These are phyloP conservation scores for Zizania latifolia DNA, from an alignment of 176 grass and related monocot genomes.

Conservation along the genomic window DNA sequence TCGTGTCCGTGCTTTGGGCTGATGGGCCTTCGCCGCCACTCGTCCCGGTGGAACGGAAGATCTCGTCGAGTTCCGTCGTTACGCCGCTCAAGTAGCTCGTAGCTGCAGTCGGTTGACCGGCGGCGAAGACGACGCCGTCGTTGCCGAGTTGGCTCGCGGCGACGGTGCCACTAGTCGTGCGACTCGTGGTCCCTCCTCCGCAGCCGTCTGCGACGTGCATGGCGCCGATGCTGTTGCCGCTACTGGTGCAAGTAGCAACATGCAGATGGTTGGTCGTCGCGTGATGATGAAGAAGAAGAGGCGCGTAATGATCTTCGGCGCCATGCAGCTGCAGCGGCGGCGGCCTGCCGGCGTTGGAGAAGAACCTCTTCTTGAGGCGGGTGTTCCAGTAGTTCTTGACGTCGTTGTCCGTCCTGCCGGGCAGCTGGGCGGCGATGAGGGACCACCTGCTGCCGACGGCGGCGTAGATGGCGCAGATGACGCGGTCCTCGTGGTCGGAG, in stretches of 20 bases:
- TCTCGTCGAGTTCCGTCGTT: slow-evolving; percentile 23
- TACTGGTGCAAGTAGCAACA: neutral
- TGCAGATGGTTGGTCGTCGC: neutral
- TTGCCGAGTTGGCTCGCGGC: neutral
- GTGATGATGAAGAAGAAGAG: neutral
- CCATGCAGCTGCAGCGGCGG: neutral
- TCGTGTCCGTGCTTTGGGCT: neutral
- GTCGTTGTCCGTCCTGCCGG: slow-evolving; percentile 31
- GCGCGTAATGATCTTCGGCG: neutral
- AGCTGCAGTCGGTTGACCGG: neutral
- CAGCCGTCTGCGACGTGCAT: neutral
- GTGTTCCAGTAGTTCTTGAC: slow-evolving; percentile 52
- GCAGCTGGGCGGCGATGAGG: slow-evolving; percentile 36
- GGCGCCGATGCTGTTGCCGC: too few relatives aligned
- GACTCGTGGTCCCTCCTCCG: neutral
- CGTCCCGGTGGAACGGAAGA: neutral
- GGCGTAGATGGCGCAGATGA: slow-evolving; percentile 48
- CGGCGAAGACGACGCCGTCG: neutral
- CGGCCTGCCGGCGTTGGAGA: neutral
- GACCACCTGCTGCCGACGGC: slow-evolving; percentile 55
- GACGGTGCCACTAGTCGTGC: neutral
- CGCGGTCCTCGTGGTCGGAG: slow-evolving; percentile 50
- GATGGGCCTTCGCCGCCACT: neutral
- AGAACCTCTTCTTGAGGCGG: slow-evolving; percentile 26
- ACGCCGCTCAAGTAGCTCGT: neutral